Evolutionary conservation across 441 rosid species (phyloP).

Genomic region (Euphorbia schlechtendalii): DNA sequence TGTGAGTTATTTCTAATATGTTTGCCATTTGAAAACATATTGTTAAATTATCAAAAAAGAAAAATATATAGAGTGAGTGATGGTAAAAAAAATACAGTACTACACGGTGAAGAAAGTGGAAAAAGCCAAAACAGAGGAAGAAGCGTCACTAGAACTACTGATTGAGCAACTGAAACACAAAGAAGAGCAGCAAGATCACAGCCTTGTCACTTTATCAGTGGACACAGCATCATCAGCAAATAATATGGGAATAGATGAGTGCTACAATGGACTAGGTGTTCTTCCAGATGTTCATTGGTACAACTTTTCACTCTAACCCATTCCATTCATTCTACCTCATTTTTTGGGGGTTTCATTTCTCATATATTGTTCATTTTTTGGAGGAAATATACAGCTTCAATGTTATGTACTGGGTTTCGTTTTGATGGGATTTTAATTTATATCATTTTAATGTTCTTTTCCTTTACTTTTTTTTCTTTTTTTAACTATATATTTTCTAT

Average conservation of each 20-base stretch:
- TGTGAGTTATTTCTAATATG: no score
- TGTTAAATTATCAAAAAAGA: no score
- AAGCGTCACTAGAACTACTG: conserved; percentile 43
- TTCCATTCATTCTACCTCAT: neutral
- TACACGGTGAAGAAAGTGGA: conserved; percentile 34
- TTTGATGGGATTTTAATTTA: neutral
- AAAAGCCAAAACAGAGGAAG: conserved; percentile 35
- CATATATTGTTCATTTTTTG: neutral
- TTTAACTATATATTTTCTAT: no score
- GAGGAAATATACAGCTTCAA: neutral
- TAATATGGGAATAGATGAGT: conserved; percentile 18
- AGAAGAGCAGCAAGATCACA: conserved; percentile 33
- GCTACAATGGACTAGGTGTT: conserved; percentile 29
- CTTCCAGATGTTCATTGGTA: conserved; percentile 28
- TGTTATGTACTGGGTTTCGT: neutral
- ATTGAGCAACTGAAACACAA: conserved; percentile 43
- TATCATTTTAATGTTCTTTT: neutral
- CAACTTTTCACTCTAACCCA: conserved; percentile 23
- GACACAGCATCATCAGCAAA: conserved; percentile 13
- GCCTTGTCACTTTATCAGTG: conserved; percentile 21
- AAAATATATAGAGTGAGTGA: no score
- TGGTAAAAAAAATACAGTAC: conserved; percentile 35
- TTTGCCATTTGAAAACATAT: no score
- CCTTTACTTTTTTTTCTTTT: neutral
- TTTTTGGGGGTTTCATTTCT: no score